phyloP scores from a whole-genome alignment of 768 basidiomycete species.

The Cubamyces lactineus region DNA sequence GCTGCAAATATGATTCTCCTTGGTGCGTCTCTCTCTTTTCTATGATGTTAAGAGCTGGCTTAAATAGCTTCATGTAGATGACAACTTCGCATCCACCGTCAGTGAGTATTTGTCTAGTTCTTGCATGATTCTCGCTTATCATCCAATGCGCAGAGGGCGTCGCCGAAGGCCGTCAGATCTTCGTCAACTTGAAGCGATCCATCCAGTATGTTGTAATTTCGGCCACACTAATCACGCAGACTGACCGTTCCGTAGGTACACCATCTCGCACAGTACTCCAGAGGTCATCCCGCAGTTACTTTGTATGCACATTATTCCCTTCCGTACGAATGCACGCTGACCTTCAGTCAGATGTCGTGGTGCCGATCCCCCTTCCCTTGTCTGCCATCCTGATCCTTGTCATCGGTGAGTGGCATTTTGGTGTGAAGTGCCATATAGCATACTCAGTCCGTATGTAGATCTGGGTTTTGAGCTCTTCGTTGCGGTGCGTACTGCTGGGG shows the following conservation, averaged over 20 bases:
- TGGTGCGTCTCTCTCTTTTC: constrained; percentile 39
- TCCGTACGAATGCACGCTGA: background rate
- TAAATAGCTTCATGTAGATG: too few relatives aligned
- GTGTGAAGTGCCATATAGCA: background rate
- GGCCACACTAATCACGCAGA: background rate
- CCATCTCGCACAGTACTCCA: constrained; percentile 66
- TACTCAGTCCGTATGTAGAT: constrained; percentile 42
- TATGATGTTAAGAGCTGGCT: too few relatives aligned
- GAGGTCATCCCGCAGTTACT: constrained; percentile 72
- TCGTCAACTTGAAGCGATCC: constrained; percentile 70
- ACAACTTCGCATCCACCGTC: constrained; percentile 74
- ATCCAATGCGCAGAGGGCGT: constrained; percentile 53
- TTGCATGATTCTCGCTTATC: background rate
- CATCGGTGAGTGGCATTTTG: constrained; percentile 49
- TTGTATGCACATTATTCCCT: constrained; percentile 44
- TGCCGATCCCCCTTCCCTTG: constrained; percentile 66
- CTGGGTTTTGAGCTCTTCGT: constrained; percentile 72
- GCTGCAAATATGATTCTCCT: constrained; percentile 76
- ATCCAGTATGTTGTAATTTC: constrained; percentile 49
- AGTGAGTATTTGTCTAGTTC: constrained; percentile 45
- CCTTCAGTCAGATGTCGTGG: constrained; percentile 56
- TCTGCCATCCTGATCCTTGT: constrained; percentile 73
- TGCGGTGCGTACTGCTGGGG: constrained; percentile 47
- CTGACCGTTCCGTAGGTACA: constrained; percentile 47
- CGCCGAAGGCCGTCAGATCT: constrained; percentile 69